A percentile compares a stretch with the other conserved stretches of the same genome.
phyloP scores from a whole-genome alignment of 305 asterid genomes.

The Coffea humblotiana region DNA sequence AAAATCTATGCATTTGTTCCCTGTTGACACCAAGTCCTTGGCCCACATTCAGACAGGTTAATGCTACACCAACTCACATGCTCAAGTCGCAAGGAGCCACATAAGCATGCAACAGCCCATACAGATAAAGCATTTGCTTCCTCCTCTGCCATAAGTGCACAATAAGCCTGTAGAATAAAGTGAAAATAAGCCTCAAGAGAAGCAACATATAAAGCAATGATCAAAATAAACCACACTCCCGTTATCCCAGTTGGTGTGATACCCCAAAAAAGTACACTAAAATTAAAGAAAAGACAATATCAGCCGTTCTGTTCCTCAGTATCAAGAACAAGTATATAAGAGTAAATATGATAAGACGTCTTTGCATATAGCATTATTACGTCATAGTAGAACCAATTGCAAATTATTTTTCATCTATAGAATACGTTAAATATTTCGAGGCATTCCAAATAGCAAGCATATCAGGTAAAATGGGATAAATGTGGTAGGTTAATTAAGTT shows the following conservation, averaged over 20 bases:
- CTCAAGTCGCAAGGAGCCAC: conserved; percentile 95
- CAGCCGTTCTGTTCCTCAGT: background rate
- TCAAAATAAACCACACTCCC: background rate
- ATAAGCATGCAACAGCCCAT: conserved; percentile 95
- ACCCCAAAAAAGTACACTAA: background rate
- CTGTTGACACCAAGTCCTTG: background rate
- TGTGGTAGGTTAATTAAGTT: background rate
- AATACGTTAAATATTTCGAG: background rate
- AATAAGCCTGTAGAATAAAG: conserved; percentile 57
- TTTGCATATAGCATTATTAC: background rate
- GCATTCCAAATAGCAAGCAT: background rate
- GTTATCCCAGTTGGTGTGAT: background rate
- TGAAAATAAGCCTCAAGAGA: background rate
- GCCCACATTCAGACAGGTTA: background rate
- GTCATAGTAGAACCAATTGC: background rate
- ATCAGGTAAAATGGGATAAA: background rate
- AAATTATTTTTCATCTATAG: background rate
- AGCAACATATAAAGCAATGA: conserved; percentile 2
- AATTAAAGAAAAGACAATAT: background rate
- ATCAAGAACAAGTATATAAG: background rate
- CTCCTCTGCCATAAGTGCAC: conserved; percentile 93
- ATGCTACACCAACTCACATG: conserved; percentile 51
- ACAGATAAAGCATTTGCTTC: conserved; percentile 95
- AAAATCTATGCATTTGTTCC: background rate
- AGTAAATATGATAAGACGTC: background rate